Evolutionary conservation across 2,329 filamentous ascomycete genomes (phyloP), one percentile per base, ranked within the genome.

Genomic region (Penicillium thymicola): DNA sequence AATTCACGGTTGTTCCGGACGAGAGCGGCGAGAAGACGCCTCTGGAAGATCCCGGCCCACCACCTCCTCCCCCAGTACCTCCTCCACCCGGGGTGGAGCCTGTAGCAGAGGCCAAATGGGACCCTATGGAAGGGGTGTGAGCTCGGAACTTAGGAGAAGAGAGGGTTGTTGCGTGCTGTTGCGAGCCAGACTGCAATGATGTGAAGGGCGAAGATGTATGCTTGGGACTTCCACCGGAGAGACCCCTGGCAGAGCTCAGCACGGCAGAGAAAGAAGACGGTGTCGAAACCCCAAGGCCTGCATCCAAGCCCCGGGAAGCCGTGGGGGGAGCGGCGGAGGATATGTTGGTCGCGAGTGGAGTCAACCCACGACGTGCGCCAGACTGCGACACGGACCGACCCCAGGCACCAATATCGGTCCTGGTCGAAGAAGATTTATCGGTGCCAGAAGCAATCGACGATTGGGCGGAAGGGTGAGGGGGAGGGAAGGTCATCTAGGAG

Each of bases 21-120:
- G 82, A 76, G 54, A 83, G 81, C 64, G 84, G 83, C 72, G 84
- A 85, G 71, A 83, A 84, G 65, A 79, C 79, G 67, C 82, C 78
- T 75, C 83, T 81, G 57, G 81, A 78, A 70, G 76, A 75, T 74
- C 79, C 81, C 75, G 80, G 80, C 73, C 80, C 81, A 75, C 79
- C 74, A 70, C 76, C 79, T 71, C 76, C 76, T 69, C 78, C 78
- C 69, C 72, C 71, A 69, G 76, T 71, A 62, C 75, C 73, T 72
- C 74, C 80, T 75, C 79, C 81, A 74, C 75, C 78, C 70, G 75
- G 74, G 68, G 78, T 72, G 69, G 79, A 78, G 72, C 79, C 77
- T 72, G 82, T 77, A 74, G 81, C 76, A 71, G 82, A 81, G 66
- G 82, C 78, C 73, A 83, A 78, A 69, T 83, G 79, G 65, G 82